These are phyloP conservation scores for Pontederia crassipes DNA, from an alignment of 176 grass and related monocot genomes.

Conservation along the genomic window DNA sequence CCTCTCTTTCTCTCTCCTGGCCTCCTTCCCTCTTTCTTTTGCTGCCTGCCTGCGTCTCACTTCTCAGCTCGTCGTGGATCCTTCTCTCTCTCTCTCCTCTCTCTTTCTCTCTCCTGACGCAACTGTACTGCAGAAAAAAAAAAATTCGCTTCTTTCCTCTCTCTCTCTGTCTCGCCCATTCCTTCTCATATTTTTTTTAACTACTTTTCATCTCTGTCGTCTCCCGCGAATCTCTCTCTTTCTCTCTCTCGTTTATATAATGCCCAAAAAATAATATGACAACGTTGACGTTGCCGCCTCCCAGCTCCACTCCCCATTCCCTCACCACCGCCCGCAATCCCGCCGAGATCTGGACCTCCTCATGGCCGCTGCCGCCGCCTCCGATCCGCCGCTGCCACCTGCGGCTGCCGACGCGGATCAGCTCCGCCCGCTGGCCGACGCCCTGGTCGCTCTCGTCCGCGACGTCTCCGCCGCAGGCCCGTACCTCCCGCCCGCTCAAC, in stretches of 20 bases:
- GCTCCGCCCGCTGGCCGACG: slow-evolving; percentile 29
- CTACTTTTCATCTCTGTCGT: neutral
- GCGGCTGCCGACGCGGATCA: neutral
- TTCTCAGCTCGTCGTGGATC: no score
- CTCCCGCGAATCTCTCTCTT: slow-evolving; percentile 12
- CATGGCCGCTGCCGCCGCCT: slow-evolving; percentile 4
- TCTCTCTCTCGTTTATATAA: slow-evolving; percentile 20
- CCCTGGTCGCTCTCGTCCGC: slow-evolving; percentile 27
- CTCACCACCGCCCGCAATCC: neutral
- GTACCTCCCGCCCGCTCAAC: slow-evolving; percentile 15
- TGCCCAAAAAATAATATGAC: slow-evolving; percentile 29
- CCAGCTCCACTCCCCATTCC: slow-evolving; percentile 5
- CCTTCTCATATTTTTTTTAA: neutral
- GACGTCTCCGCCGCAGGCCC: slow-evolving; percentile 9
- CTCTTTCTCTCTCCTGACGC: no score
- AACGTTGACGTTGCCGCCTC: slow-evolving; percentile 35
- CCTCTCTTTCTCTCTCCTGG: no score
- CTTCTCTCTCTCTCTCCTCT: no score
- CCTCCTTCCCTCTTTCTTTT: no score
- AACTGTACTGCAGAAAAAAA: neutral
- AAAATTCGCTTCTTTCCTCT: neutral
- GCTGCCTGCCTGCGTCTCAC: no score
- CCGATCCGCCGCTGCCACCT: neutral
- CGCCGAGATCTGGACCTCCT: no score
- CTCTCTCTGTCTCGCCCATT: slow-evolving; percentile 1